phyloP scores from a whole-genome alignment of 2,329 filamentous ascomycete genomes.

The Aureobasidium sp. region DNA sequence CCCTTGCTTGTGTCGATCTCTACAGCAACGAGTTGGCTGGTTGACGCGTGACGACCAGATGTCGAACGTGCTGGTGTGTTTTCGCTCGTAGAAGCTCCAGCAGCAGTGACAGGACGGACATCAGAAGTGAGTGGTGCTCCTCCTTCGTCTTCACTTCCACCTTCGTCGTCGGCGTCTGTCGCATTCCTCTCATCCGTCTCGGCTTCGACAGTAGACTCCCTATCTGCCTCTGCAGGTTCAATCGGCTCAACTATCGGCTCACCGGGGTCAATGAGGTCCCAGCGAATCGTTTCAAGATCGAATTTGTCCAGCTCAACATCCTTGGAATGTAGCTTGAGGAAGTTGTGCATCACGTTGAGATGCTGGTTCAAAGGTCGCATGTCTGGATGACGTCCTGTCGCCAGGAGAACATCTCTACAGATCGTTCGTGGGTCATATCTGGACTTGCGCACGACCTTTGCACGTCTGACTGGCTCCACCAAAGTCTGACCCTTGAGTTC shows the following conservation, averaged over 20 bases:
- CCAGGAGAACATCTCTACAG: constrained; percentile 54
- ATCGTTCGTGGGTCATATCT: constrained; percentile 55
- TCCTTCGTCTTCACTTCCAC: constrained; percentile 19
- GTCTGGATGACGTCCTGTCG: constrained; percentile 52
- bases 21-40: background rate
- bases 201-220: constrained; percentile 23
- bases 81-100: background rate
- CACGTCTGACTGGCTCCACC: constrained; percentile 40
- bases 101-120: background rate
- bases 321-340: constrained; percentile 27
- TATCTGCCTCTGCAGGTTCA: constrained; percentile 23
- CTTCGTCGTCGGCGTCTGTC: constrained; percentile 29
- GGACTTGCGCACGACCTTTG: constrained; percentile 40
- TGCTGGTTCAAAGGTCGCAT: constrained; percentile 53
- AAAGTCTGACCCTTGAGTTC: constrained; percentile 26
- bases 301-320: constrained; percentile 34
- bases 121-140: constrained; percentile 1
- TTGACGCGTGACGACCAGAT: background rate
- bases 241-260: constrained; percentile 26
- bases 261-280: constrained; percentile 54
- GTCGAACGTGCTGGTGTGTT: background rate
- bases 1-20: background rate
- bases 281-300: constrained; percentile 51
- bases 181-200: constrained; percentile 27
- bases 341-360: constrained; percentile 37